Base-by-base conservation (phyloP, 192 early-diverging fungal genomes). In the Backusella liffmaniae region DNA sequence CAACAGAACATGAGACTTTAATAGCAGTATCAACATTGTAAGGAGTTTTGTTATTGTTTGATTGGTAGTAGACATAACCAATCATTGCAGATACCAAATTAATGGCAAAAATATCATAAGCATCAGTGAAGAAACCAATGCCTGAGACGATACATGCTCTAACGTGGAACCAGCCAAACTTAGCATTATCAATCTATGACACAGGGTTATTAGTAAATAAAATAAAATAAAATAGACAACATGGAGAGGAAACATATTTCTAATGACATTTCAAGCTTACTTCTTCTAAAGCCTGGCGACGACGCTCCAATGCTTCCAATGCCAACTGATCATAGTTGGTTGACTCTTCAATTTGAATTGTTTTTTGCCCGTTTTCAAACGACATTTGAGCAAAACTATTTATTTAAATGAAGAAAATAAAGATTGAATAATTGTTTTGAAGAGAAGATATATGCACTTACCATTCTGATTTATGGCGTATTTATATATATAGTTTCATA, bases 21-120 rank as follows among this genome's bases (percentile, higher is more conserved):
- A 98, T 82, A 32, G 92, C 88, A 41, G 90, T 91, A 79, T 98
- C 97, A 66, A 92, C 84, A 73, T 91, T 87, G 70, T 83, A 82
- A 7, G 92, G 91, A 44, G 90, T 79, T 2, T 83, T 86, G 68
- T 78, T 67, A 12, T 72, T 73, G 1, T 77, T 78, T 15, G 74
- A 75, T 41, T 73, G 32, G 71, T 67, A 94, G 79, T 92, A 93
- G 26, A 92, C 87, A 66, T 82, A 88, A 15, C 91, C 91, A 41
- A 96, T 83, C 90, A 98, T 98, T 66, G 93, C 88, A 5, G 95
- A 88, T 6, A 94, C 93, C 66, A 97, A 82, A 74, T 92, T 92
- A 82, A 98, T 97, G 70, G 95, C 93, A 76, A 97, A 97, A 79
- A 96, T 92, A 83, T 98, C 97, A 83, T 97, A 97, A 12, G 95